phyloP scores from a whole-genome alignment of 148 eudicot species.

The Chenopodium berlandieri region DNA sequence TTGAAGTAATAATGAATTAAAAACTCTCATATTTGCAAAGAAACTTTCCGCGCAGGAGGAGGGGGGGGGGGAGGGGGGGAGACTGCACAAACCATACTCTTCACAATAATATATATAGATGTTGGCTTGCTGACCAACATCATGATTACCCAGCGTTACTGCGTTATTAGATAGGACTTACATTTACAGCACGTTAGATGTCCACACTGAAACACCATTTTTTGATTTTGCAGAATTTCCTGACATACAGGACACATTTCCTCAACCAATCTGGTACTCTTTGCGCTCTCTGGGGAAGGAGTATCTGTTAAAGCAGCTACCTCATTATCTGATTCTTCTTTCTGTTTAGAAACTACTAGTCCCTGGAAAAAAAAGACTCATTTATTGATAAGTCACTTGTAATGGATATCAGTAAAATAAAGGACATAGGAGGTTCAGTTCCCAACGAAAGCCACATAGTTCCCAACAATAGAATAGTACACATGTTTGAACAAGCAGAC shows the following conservation, averaged over 20 bases:
- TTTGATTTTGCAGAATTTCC: slow-evolving; percentile 71
- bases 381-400: background rate
- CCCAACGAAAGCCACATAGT: background rate
- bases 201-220: slow-evolving; percentile 95
- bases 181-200: slow-evolving; percentile 91
- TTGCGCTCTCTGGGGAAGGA: slow-evolving; percentile 25
- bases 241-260: slow-evolving; percentile 90
- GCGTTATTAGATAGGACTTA: slow-evolving; percentile 37
- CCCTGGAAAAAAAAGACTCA: slow-evolving; percentile 47
- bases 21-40: background rate
- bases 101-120: background rate
- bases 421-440: background rate
- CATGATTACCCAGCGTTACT: background rate
- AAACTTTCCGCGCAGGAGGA: background rate
- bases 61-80: background rate
- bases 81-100: background rate
- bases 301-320: slow-evolving; percentile 20
- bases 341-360: slow-evolving; percentile 60
- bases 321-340: slow-evolving; percentile 24
- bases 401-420: background rate
- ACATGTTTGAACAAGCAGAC: too few species aligned
- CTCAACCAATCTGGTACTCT: slow-evolving; percentile 35
- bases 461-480: background rate
- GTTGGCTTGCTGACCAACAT: background rate
- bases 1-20: background rate